Conservation (phyloP, 805 yeast genomes). For the Nadsonia fulvescens region DNA sequence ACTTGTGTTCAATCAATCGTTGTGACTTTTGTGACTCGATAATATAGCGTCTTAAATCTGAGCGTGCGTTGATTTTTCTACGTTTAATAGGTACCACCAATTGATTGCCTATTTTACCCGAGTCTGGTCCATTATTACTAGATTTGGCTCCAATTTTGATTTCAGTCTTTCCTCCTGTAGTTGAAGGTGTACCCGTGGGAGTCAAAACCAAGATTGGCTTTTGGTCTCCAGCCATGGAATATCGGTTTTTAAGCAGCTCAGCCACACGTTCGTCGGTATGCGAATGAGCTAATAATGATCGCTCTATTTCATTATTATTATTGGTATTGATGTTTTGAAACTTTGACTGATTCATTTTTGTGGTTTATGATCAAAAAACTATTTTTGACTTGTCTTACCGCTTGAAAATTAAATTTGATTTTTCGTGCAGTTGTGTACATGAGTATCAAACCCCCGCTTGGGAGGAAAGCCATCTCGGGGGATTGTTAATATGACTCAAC, state of each 20-base stretch:
- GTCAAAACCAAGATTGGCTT: constrained; percentile 18
- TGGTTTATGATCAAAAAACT: too few species aligned
- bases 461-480: too few species aligned
- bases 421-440: too few species aligned
- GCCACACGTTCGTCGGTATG: too few species aligned
- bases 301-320: too few species aligned
- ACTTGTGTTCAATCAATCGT: constrained; percentile 1
- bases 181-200: constrained; percentile 1
- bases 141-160: constrained; percentile 16
- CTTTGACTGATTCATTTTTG: too few species aligned
- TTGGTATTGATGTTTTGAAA: too few species aligned
- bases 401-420: too few species aligned
- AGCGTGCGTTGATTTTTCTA: constrained; percentile 4
- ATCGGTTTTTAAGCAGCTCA: constrained; percentile 21
- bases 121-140: constrained; percentile 1
- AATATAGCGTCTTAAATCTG: constrained; percentile 1
- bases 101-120: constrained; percentile 1
- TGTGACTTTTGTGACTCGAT: constrained; percentile 1
- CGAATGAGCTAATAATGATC: too few species aligned
- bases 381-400: too few species aligned
- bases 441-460: too few species aligned
- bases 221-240: constrained; percentile 19
- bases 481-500: too few species aligned
- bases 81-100: background rate
- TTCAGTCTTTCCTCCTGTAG: constrained; percentile 10